These are phyloP conservation scores for Mallotus japonicus DNA, from an alignment of 441 rosid genomes.

Conservation along the genomic window DNA sequence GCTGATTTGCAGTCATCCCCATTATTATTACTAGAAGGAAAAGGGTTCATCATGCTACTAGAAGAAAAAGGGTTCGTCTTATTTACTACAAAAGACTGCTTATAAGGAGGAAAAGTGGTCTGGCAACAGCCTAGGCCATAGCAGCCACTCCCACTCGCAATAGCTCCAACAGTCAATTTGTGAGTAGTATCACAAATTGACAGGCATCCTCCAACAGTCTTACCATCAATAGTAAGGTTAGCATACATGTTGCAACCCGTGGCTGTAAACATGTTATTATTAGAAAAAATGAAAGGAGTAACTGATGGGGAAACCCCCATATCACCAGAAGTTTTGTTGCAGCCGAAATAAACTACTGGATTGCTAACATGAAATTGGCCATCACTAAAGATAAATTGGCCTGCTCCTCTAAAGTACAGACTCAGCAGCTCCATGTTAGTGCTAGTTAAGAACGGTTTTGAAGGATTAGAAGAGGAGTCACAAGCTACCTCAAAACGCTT, in stretches of 20 bases:
- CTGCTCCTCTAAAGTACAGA: no score
- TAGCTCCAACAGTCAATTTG: no score
- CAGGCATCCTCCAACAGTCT: conserved; percentile 15
- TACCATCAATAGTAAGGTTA: no score
- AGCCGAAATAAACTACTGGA: no score
- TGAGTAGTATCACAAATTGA: conserved; percentile 1
- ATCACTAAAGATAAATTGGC: no score
- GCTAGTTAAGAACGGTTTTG: conserved; percentile 8
- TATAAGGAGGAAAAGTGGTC: conserved; percentile 20
- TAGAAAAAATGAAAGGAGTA: conserved; percentile 8
- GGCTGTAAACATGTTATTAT: conserved; percentile 12
- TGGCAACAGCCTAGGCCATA: conserved; percentile 24
- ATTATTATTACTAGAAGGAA: no score
- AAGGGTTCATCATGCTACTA: not conserved
- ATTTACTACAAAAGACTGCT: conserved; percentile 5
- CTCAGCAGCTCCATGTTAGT: conserved; percentile 3
- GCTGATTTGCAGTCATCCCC: conserved; percentile 10
- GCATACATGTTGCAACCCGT: conserved; percentile 20
- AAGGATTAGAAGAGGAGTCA: not conserved
- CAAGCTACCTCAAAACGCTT: conserved; percentile 12
- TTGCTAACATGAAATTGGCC: no score
- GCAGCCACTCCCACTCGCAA: not conserved
- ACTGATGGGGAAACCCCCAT: not conserved
- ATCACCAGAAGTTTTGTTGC: no score
- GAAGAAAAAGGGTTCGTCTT: not conserved